Evolutionary conservation across 441 rosid species (phyloP), one percentile per base, ranked within the genome.

Genomic region (Adansonia madagascariensis): DNA sequence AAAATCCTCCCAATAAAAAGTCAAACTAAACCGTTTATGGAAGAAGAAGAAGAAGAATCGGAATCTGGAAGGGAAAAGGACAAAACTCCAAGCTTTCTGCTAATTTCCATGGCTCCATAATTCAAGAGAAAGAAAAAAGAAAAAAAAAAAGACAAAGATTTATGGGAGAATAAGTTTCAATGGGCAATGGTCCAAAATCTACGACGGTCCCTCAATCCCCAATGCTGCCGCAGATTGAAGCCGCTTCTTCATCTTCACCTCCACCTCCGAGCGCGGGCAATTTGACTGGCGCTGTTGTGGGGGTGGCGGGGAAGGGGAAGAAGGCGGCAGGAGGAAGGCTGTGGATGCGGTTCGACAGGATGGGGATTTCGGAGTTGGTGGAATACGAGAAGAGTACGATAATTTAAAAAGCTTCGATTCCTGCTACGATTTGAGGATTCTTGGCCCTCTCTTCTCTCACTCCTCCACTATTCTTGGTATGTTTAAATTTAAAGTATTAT

Each of bases 341-440:
- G 60, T 95, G 98, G 98, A 92, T 91, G 98, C 85, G 91, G 81
- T 87, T 90, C 66, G 97, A 95, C 79, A 79, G 89, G 50, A 83
- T 83, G 27, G 99, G 97, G 67, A 86, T 81, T n/a, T 91, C 92
- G 86, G 97, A 95, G 83, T 63, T 89, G 50, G 89, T 90, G 75
- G 99, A 94, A 75, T 94, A 94, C 73, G 99, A 94, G 59, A 95
- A 94, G 87, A 88, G 88, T 69, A 81, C 89, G 4, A 94, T 95
- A 69, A 91, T 94, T 50, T 86, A 87, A 78, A 88, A 93, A 15
- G 91, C 87, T 20, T 85, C 94, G 0, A 88, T 95, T 79, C 98
- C 98, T 5, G 86, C 98, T 72, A 85, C 98, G 99, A 94, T 87
- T 84, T 95, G 90, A 88, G 98, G 81, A 91, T 95, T 62, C 97